Evolutionary conservation across 1,139 yeast genomes (phyloP), one percentile per base, ranked within the genome.

Genomic region (Yamadazyma friedrichii): DNA sequence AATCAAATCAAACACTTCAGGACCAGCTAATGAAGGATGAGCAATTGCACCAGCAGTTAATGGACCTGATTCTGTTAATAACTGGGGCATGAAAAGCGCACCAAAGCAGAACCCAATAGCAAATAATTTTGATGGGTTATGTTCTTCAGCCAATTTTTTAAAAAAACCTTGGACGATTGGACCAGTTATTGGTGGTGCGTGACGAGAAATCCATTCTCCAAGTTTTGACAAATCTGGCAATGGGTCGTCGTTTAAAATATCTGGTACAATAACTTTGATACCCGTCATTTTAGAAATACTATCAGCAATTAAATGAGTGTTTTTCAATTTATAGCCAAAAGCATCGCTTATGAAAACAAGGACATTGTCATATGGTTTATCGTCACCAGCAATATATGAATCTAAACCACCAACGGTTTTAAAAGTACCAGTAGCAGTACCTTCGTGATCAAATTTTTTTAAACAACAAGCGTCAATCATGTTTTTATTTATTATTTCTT

Each of bases 101-200:
- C 96, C 96, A 52, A 71, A 88, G 65, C 96, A 88, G 70, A 85
- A 81, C 13, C 96, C 96, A 40, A 84, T 64, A 15, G 79, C 78
- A 39, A 74, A 82, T 25, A 84, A 46, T 49, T 73, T 79, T 41
- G 71, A 63, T 10, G 86, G 82, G 4, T 65, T 58, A 40, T 61
- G 57, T 39, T 73, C 76, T 25, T 54, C 51, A 45, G 66, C 72
- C 44, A 82, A 60, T 3, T 57, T 53, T 1, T 53, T 50, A 46
- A 84, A 53, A 51, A 70, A 82, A 6, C 56, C 59, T 32, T 71
- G 70, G 25, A 63, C 59, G 26, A 64, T 52, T 10, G 62, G 62
- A 22, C 58, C 51, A 9, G 81, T 74, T 25, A 58, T 55, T 12
- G 68, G 82, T 3, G 70, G 58, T 5, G 62, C 41, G 65, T 88